Percentiles rank a stretch among this genome's conserved stretches.
Conservation (phyloP, 1,284 basidiomycete species). For the Clitocybe nebularis region DNA sequence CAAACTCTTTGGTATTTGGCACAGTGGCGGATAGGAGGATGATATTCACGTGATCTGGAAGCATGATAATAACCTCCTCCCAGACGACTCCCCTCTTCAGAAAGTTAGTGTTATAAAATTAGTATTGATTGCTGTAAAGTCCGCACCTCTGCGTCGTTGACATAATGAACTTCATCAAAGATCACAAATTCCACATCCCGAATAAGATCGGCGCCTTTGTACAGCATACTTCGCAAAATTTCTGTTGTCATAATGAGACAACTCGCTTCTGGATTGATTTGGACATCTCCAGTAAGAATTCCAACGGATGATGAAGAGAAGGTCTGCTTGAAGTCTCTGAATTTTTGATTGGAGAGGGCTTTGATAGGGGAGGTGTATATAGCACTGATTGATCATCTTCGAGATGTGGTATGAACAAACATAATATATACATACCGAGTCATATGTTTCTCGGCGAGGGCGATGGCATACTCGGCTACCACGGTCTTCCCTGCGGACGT, state of each 20-base stretch:
- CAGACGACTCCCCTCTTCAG: slow-evolving; percentile 99
- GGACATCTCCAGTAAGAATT: slow-evolving; percentile 97
- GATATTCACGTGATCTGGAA: slow-evolving; percentile 95
- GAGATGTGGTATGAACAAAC: slow-evolving; percentile 7
- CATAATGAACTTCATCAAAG: slow-evolving; percentile 99
- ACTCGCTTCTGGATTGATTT: slow-evolving; percentile 97
- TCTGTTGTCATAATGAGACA: slow-evolving; percentile 99
- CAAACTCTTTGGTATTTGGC: slow-evolving; percentile 97
- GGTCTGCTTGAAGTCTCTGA: slow-evolving; percentile 96
- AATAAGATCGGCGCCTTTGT: slow-evolving; percentile 98
- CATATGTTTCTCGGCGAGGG: slow-evolving; percentile 96
- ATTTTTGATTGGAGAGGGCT: slow-evolving; percentile 98
- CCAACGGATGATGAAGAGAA: slow-evolving; percentile 93
- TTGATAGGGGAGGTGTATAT: slow-evolving; percentile 99
- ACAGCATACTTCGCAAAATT: slow-evolving; percentile 96
- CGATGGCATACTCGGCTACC: slow-evolving; percentile 98
- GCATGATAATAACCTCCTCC: slow-evolving; percentile 99
- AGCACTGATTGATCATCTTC: slow-evolving; percentile 57
- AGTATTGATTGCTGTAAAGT: neutral
- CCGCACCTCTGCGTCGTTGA: slow-evolving; percentile 95
- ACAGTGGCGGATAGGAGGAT: slow-evolving; percentile 97
- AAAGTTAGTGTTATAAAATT: slow-evolving; percentile 4
- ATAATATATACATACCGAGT: slow-evolving; percentile 62
- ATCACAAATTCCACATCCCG: slow-evolving; percentile 99
- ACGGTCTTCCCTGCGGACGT: slow-evolving; percentile 99